These are phyloP conservation scores for Lolium multiflorum DNA, from an alignment of 176 grass and related monocot species.

Conservation along the genomic window DNA sequence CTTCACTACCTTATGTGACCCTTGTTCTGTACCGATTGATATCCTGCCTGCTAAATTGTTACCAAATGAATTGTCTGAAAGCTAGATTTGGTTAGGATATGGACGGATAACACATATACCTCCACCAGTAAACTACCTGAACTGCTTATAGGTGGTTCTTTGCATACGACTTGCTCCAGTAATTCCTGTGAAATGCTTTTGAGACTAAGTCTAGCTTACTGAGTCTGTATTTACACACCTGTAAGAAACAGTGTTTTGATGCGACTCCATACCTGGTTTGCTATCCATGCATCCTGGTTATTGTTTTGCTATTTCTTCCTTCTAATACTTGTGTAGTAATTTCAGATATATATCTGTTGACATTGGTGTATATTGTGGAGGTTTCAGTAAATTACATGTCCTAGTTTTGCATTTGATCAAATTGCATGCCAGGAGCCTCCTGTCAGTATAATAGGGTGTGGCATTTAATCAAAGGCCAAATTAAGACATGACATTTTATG, in stretches of 20 bases:
- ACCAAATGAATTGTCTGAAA: conserved; percentile 30
- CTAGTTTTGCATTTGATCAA: conserved; percentile 1
- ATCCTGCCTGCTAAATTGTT: conserved; percentile 23
- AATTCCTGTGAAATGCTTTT: background rate
- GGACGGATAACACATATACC: conserved; percentile 6
- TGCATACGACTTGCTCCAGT: conserved; percentile 1
- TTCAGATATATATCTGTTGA: background rate
- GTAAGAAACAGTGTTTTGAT: background rate
- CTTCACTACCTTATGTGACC: background rate
- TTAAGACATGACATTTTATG: background rate
- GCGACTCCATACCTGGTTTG: background rate
- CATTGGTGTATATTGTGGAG: background rate
- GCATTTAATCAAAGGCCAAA: conserved; percentile 25
- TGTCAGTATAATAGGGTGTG: background rate
- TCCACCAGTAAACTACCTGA: conserved; percentile 22
- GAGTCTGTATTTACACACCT: background rate
- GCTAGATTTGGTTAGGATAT: conserved; percentile 21
- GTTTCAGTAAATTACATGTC: background rate
- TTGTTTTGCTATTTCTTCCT: conserved; percentile 15
- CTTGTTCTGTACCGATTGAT: background rate
- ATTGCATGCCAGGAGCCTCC: background rate
- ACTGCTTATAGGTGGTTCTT: background rate
- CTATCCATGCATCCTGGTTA: background rate
- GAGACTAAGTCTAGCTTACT: background rate
- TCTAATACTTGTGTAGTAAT: background rate